phyloP scores from a whole-genome alignment of 352 stramenopile species.

The Halophytophthora polymorphica region DNA sequence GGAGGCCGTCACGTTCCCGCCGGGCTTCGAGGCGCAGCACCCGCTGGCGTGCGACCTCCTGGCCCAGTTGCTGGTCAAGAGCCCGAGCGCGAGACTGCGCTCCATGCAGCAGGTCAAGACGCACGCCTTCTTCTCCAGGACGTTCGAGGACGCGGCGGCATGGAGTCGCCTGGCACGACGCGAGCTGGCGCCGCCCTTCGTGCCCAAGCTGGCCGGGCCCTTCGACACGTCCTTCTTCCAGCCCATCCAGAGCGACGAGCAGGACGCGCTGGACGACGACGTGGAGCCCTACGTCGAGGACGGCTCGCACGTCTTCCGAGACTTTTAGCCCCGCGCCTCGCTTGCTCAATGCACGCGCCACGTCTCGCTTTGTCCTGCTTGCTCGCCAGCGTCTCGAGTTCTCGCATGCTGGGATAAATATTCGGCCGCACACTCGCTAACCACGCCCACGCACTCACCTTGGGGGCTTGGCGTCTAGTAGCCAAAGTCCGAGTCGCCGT shows the following conservation, averaged over 20 bases:
- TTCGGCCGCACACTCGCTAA: too few relatives aligned
- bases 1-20: conserved; percentile 62
- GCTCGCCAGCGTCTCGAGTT: neutral
- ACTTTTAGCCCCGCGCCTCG: conserved; percentile 40
- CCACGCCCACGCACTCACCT: too few relatives aligned
- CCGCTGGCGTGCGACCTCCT: conserved; percentile 56
- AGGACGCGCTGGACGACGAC: conserved; percentile 50
- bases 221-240: conserved; percentile 78
- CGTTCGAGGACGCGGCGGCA: conserved; percentile 27
- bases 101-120: conserved; percentile 52
- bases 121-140: conserved; percentile 53
- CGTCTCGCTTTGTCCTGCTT: too few relatives aligned
- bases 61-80: conserved; percentile 54
- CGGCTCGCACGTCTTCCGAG: conserved; percentile 61
- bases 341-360: too few relatives aligned
- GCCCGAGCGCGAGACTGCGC: conserved; percentile 31
- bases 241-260: conserved; percentile 45
- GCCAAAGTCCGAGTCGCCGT: conserved; percentile 42
- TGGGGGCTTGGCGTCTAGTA: conserved; percentile 9
- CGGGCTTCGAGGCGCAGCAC: conserved; percentile 55
- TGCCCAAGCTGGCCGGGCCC: conserved; percentile 50
- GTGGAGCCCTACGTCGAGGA: conserved; percentile 66
- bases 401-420: too few relatives aligned
- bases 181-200: conserved; percentile 50
- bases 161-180: conserved; percentile 47